phyloP scores from a whole-genome alignment of 257 asterid genomes.

The Leptodermis oblonga region DNA sequence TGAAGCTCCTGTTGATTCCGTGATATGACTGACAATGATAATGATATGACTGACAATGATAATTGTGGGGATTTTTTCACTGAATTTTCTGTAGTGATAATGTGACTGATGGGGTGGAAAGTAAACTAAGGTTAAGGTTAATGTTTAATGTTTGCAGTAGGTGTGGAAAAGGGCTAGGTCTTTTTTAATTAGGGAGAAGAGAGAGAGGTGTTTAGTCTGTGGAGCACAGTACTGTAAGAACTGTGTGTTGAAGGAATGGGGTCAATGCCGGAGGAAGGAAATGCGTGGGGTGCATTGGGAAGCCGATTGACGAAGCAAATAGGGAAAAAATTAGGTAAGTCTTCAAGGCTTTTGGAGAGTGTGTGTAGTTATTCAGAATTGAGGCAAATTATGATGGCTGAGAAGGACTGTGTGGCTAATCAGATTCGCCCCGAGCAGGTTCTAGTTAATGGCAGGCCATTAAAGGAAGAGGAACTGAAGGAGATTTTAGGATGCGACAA shows the following conservation, averaged over 20 bases:
- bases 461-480: slow-evolving; percentile 48
- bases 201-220: slow-evolving; percentile 55
- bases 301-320: slow-evolving; percentile 46
- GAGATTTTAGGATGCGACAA: slow-evolving; percentile 44
- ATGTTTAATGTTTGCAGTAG: slow-evolving; percentile 50
- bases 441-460: slow-evolving; percentile 50
- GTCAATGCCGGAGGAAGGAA: slow-evolving; percentile 82
- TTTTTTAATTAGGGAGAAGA: slow-evolving; percentile 17
- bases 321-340: slow-evolving; percentile 48
- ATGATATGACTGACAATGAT: slow-evolving; percentile 1
- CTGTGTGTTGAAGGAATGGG: slow-evolving; percentile 71
- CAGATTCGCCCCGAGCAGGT: slow-evolving; percentile 59
- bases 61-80: neutral
- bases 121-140: slow-evolving; percentile 10
- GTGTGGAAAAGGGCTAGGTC: slow-evolving; percentile 42
- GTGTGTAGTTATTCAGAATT: slow-evolving; percentile 40
- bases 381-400: slow-evolving; percentile 44
- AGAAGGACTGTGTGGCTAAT: slow-evolving; percentile 57
- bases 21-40: neutral
- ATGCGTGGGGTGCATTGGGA: slow-evolving; percentile 67
- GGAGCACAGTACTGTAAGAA: slow-evolving; percentile 58
- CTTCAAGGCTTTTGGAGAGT: slow-evolving; percentile 36
- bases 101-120: neutral
- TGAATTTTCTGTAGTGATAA: neutral
- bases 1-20: neutral